A percentile compares a stretch with the other conserved stretches of the same genome.
Evolutionary conservation across 1,139 yeast genomes (phyloP).

Genomic region (Geotrichum bryndzae): DNA sequence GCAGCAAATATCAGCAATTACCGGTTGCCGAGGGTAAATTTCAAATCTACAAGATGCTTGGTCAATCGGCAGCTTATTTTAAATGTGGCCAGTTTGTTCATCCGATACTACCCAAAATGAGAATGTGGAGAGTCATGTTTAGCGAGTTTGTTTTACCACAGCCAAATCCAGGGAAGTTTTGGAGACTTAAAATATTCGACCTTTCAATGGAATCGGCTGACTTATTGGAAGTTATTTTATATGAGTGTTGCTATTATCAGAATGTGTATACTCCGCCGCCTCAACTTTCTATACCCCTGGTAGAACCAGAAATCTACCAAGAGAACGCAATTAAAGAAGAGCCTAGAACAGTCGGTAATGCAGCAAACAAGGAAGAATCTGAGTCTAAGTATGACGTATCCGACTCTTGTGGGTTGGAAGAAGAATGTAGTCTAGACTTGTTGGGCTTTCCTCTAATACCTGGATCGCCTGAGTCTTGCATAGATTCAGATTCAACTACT

Average conservation of each 20-base stretch:
- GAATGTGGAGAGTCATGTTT: slow-evolving; percentile 48
- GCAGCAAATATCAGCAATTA: neutral
- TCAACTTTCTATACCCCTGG: neutral
- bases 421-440: neutral
- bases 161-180: slow-evolving; percentile 65
- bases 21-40: slow-evolving; percentile 44
- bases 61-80: slow-evolving; percentile 57
- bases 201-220: slow-evolving; percentile 34
- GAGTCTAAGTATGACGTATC: slow-evolving; percentile 11
- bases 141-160: slow-evolving; percentile 59
- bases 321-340: slow-evolving; percentile 33
- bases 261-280: slow-evolving; percentile 1
- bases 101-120: slow-evolving; percentile 58
- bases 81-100: slow-evolving; percentile 55
- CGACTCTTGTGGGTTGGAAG: neutral
- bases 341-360: neutral
- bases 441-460: neutral
- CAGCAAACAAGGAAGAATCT: neutral
- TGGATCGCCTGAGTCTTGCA: neutral
- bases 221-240: slow-evolving; percentile 40
- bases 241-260: slow-evolving; percentile 41
- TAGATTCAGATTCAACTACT: neutral
- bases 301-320: slow-evolving; percentile 2
- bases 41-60: slow-evolving; percentile 59
- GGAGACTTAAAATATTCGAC: slow-evolving; percentile 49